These are phyloP conservation scores for Alternaria gaisen DNA, from an alignment of 2,329 filamentous ascomycete genomes.

Conservation along the genomic window DNA sequence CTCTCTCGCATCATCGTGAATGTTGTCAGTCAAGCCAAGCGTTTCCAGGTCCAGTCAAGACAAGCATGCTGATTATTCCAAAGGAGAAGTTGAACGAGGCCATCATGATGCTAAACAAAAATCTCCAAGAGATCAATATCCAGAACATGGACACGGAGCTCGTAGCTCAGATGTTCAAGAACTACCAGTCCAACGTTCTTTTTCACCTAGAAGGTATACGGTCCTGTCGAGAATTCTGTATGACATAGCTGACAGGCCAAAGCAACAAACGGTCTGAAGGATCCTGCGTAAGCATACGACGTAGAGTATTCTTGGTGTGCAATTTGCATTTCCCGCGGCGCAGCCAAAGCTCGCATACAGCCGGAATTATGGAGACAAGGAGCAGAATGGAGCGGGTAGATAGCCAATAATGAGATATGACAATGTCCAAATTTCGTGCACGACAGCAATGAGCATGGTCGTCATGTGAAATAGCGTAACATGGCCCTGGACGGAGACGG, in stretches of 20 bases:
- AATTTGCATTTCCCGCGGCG: not conserved
- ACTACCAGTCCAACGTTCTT: constrained; percentile 96
- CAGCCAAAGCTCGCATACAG: not conserved
- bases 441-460: not conserved
- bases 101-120: constrained; percentile 90
- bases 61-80: constrained; percentile 12
- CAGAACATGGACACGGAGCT: constrained; percentile 99
- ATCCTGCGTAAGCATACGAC: constrained; percentile 66
- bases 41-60: not conserved
- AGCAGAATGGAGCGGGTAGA: not conserved
- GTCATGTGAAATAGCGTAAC: constrained; percentile 1
- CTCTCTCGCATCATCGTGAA: constrained; percentile 97
- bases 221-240: constrained; percentile 8
- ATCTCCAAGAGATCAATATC: constrained; percentile 94
- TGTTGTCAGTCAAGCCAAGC: constrained; percentile 71
- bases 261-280: constrained; percentile 86
- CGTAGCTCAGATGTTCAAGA: constrained; percentile 99
- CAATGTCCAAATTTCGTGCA: not conserved
- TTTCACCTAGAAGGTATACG: constrained; percentile 91
- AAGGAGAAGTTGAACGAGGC: constrained; percentile 98
- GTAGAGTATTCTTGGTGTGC: not conserved
- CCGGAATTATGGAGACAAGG: not conserved
- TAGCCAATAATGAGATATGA: constrained; percentile 14
- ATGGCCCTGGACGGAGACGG: constrained; percentile 24
- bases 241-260: constrained; percentile 4